A percentile compares a stretch with the other conserved stretches of the same genome.
Conservation (phyloP, 352 stramenopile genomes). For the Globisporangium middletonii region DNA sequence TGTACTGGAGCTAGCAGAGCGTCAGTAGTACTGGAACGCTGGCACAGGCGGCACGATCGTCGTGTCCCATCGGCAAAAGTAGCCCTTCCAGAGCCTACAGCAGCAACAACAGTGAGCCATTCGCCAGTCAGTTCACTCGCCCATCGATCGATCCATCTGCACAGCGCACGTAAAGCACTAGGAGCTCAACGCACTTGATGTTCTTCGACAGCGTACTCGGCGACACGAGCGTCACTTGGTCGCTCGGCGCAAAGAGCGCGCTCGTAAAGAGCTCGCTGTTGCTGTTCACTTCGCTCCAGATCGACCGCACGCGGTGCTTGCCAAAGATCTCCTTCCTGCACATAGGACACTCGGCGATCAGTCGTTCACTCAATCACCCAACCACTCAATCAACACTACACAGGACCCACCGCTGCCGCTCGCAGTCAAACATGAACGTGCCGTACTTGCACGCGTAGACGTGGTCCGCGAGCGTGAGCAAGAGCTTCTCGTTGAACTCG, state of each 20-base stretch:
- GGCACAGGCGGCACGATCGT: slow-evolving; percentile 65
- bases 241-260: slow-evolving; percentile 47
- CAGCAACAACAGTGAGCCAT: background rate
- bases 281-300: slow-evolving; percentile 79
- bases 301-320: slow-evolving; percentile 68
- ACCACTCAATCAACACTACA: background rate
- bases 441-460: slow-evolving; percentile 97
- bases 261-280: slow-evolving; percentile 71
- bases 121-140: background rate
- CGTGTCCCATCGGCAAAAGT: slow-evolving; percentile 84
- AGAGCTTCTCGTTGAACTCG: slow-evolving; percentile 94
- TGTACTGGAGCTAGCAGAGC: background rate
- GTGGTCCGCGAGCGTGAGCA: slow-evolving; percentile 94
- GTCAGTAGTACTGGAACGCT: slow-evolving; percentile 72
- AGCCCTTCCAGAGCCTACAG: slow-evolving; percentile 74
- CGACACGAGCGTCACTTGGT: slow-evolving; percentile 33
- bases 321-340: slow-evolving; percentile 70
- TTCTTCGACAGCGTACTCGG: slow-evolving; percentile 83
- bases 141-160: background rate
- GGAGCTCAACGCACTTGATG: slow-evolving; percentile 58
- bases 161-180: background rate
- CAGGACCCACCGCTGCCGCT: slow-evolving; percentile 68
- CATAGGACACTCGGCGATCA: background rate
- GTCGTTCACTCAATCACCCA: background rate
- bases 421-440: slow-evolving; percentile 97